Evolutionary conservation across 1,284 basidiomycete genomes (phyloP), one percentile per base, ranked within the genome.

Genomic region (Irpex lacteus): DNA sequence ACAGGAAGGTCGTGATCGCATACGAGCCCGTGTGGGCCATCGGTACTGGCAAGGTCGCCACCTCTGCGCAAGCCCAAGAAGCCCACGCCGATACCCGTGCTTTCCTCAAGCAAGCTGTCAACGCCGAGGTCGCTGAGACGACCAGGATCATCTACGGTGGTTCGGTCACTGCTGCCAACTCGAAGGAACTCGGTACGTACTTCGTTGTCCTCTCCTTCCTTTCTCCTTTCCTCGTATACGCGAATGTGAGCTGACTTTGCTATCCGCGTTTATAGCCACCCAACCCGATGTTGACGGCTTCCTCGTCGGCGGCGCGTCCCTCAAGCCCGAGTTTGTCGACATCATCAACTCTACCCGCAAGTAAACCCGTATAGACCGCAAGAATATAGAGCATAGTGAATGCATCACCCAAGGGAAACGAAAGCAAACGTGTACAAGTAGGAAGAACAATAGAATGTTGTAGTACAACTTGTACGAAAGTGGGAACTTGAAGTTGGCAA

Each of bases 1-100:
- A 60, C 71, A 95, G 93, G 76, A 90, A 94, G 72, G 84, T 98
- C 74, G 97, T 99, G 67, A 84, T 99, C 72, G 97, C 97, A 18
- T 99, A 96, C 77, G 94, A 96, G 77, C 94, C 95, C 56, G 97
- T 99, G 36, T 99, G 97, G 98, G 98, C 97, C 50, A 99, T 99
- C 75, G 97, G 96, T 63, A 98, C 96, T 19, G 96, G 95, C 69
- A 97, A 95, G 80, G 96, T 98, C 65, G 97, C 98, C 52, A 95
- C 95, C 44, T 82, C 92, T 3, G 82, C 79, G n/a, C 93, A 95
- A 77, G 98, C 98, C 1, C 96, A 99, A 79, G 93, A 97, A 60
- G 90, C 94, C 1, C 98, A 99, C 76, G 85, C 84, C 56, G 89
- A 91, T 68, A 91, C 96, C 72, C 93, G 97, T 70, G 74, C 80